Base-by-base conservation (phyloP, 2,329 filamentous ascomycete genomes). In the Claviceps digitariae region DNA sequence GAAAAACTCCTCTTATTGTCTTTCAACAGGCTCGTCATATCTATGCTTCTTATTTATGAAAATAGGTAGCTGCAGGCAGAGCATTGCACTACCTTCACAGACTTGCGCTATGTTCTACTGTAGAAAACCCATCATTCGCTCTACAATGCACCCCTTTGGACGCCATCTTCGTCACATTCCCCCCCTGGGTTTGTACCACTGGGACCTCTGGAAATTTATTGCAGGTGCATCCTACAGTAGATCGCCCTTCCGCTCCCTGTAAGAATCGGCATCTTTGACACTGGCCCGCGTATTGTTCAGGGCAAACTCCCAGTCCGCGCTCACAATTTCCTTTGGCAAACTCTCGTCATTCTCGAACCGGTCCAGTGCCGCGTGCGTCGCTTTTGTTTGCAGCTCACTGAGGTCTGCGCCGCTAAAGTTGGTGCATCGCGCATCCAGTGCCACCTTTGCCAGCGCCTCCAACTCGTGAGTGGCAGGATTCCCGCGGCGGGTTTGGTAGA, bases 401-500 rank as follows among this genome's bases (percentile, higher is more conserved):
- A 85, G 66, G 61, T 85, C 82, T 1, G 82, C 82, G 55, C 81
- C 82, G 55, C 86, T 91, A 67, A 91, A 97, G 25, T 87, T 82
- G 10, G 78, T 74, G 65, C 90, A 96, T 12, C 82, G 72, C 9
- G 63, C 55, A 54, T 85, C 82, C 34, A 78, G 73, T 0, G 87
- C 91, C 4, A 95, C 74, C 3, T 69, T 68, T 3, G 79, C 79
- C 1, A 93, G 69, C 1, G 73, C 70, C 0, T 78, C 72, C 12
- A 72, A 66, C 52, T 76, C 77, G 4, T 78, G 72, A 9, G 81
- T 55, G 1, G 57, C 56, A 15, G 62, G 62, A 10, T 63, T 57
- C 12, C 65, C 58, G 49, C 68, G 65, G n/a, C 61, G 62, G 47
- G 74, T 78, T 54, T 70, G 69, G 61, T 77, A 80, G 27, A 82